These are phyloP conservation scores for Debaryomyces prosopidis DNA, from an alignment of 805 yeast species.

Conservation along the genomic window DNA sequence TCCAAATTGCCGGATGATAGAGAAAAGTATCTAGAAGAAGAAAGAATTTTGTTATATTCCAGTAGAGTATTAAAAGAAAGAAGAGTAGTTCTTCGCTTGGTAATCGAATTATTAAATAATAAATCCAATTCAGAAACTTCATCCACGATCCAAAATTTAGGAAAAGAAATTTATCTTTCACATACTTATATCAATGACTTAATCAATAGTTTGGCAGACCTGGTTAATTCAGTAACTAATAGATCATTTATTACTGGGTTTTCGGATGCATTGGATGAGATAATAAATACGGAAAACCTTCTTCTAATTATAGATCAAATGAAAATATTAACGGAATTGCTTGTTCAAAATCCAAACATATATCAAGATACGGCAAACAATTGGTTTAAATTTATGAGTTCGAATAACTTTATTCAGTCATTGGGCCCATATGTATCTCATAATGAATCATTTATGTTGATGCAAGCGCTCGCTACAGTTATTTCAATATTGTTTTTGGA, in stretches of 20 bases:
- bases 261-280: slow-evolving; percentile 17
- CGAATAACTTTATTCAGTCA: slow-evolving; percentile 22
- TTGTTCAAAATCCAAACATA: slow-evolving; percentile 37
- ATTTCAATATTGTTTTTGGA: slow-evolving; percentile 57
- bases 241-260: slow-evolving; percentile 11
- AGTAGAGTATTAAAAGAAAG: slow-evolving; percentile 52
- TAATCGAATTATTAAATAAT: slow-evolving; percentile 46
- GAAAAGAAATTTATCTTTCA: slow-evolving; percentile 38
- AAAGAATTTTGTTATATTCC: slow-evolving; percentile 34
- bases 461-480: slow-evolving; percentile 50
- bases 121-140: slow-evolving; percentile 35
- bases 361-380: slow-evolving; percentile 32
- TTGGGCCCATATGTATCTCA: slow-evolving; percentile 26
- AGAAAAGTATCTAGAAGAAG: slow-evolving; percentile 26
- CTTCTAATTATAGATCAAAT: slow-evolving; percentile 33
- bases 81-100: slow-evolving; percentile 45
- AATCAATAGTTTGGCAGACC: slow-evolving; percentile 15
- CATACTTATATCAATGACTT: slow-evolving; percentile 22
- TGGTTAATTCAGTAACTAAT: slow-evolving; percentile 10
- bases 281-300: slow-evolving; percentile 30
- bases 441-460: slow-evolving; percentile 28
- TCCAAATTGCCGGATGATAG: slow-evolving; percentile 38
- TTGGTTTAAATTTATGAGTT: slow-evolving; percentile 60
- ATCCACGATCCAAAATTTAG: slow-evolving; percentile 33
- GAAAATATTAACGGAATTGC: slow-evolving; percentile 39